Base-by-base conservation (phyloP, 768 basidiomycete species). In the Boletus barrowsii region DNA sequence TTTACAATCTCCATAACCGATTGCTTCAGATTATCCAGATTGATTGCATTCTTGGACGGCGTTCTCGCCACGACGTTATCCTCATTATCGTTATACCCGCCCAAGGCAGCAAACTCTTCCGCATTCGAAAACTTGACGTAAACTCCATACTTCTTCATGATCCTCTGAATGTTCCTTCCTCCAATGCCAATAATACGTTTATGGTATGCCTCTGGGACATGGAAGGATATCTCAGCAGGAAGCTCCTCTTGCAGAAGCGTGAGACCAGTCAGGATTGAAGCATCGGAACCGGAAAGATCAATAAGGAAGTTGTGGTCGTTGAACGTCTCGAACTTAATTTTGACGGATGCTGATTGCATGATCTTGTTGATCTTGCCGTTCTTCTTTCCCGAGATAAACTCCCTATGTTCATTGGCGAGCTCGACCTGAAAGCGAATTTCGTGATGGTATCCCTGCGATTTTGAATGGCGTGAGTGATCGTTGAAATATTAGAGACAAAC, bases 351-450 rank as follows among this genome's bases (percentile, higher is more conserved):
- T 13, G 86, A 88, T 72, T 98, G 94, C 93, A 98, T 98, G 70
- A 98, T 97, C 77, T 98, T 98, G 78, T 98, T 98, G 72, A 98
- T 93, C 75, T 99, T 99, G 54, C 96, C 96, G 65, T 98, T 98
- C 80, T 98, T 98, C 79, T 99, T 99, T 42, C 96, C 96, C 53
- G 90, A 91, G 71, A 99, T 97, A 74, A 98, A 99, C 62, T 99
- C 96, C 55, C 95, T 86, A 62, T 98, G 95, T 69, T 99, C 97
- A 69, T 96, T 96, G 41, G 94, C 89, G 6, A 98, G 83, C 72
- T 99, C 97, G 51, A 98, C 93, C 73, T 98, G 95, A 76, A 98
- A 98, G 46, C 93, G 89, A 59, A 98, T 93, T 74, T 99, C 96
- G 66, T 95, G 94, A 63, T 97, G 93, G 78, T 95, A 98, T 37